Conservation (phyloP, 2,329 filamentous ascomycete species). For the Fusarium palustre region DNA sequence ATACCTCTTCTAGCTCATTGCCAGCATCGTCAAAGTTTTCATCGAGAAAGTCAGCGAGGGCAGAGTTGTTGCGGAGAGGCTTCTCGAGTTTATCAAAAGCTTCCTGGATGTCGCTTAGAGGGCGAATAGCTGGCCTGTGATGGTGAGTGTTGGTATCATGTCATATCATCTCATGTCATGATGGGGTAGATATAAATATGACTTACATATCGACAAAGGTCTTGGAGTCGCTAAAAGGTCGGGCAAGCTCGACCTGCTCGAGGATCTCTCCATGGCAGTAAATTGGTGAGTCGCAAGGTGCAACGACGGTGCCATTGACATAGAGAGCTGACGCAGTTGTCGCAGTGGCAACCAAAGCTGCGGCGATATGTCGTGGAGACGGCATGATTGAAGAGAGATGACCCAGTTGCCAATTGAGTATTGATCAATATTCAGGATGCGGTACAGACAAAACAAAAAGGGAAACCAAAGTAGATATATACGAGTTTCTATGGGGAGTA, state of each 20-base stretch:
- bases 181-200: no score
- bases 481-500: slow-evolving; percentile 11
- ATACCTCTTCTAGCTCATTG: slow-evolving; percentile 69
- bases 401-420: slow-evolving; percentile 9
- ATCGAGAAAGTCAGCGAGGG: slow-evolving; percentile 70
- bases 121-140: slow-evolving; percentile 67
- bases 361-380: slow-evolving; percentile 42
- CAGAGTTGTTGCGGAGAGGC: slow-evolving; percentile 72
- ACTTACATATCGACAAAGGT: slow-evolving; percentile 76
- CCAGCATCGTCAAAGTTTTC: slow-evolving; percentile 73
- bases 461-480: slow-evolving; percentile 17
- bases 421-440: background rate
- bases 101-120: slow-evolving; percentile 69
- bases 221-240: slow-evolving; percentile 75
- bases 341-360: slow-evolving; percentile 47
- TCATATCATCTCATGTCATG: background rate
- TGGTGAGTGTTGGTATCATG: slow-evolving; percentile 20
- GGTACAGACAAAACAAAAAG: background rate
- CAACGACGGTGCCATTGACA: slow-evolving; percentile 68
- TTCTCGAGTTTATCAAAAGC: slow-evolving; percentile 70
- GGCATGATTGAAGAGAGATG: slow-evolving; percentile 45
- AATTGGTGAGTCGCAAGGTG: slow-evolving; percentile 74
- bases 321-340: slow-evolving; percentile 61
- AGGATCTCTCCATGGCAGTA: slow-evolving; percentile 76
- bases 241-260: slow-evolving; percentile 70